Evolutionary conservation across 345 rosid species (phyloP).

Genomic region (Raphanus sativus): DNA sequence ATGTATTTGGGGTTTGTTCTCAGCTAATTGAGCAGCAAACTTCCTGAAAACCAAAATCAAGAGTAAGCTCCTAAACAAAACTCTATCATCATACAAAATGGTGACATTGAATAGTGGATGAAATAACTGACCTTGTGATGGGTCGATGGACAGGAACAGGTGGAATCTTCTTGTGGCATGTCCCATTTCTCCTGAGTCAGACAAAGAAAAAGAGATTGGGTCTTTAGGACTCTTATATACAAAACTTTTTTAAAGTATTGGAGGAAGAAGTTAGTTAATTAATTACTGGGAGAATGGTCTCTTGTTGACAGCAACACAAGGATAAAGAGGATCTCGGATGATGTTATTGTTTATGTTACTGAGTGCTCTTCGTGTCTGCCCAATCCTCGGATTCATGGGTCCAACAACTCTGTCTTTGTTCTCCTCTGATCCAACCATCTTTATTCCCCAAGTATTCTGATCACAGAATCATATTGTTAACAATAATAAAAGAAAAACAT

Average conservation of each 20-base stretch:
- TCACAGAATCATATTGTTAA: no score
- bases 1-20: slow-evolving; percentile 46
- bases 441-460: background rate
- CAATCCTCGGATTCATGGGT: slow-evolving; percentile 56
- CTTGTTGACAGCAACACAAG: slow-evolving; percentile 59
- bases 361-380: slow-evolving; percentile 71
- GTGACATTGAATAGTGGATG: background rate
- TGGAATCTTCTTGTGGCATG: slow-evolving; percentile 53
- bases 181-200: slow-evolving; percentile 45
- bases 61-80: background rate
- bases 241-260: background rate
- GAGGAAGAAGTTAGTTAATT: no score
- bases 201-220: background rate
- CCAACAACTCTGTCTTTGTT: slow-evolving; percentile 72
- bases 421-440: slow-evolving; percentile 80
- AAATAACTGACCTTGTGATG: slow-evolving; percentile 56
- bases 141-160: slow-evolving; percentile 71
- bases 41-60: slow-evolving; percentile 47
- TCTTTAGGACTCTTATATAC: background rate
- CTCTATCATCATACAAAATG: background rate
- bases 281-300: slow-evolving; percentile 58
- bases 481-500: no score
- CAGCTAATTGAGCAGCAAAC: slow-evolving; percentile 79
- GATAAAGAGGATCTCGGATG: slow-evolving; percentile 61
- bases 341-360: slow-evolving; percentile 67